phyloP scores from a whole-genome alignment of 768 basidiomycete species.

The Lactarius hengduanensis region DNA sequence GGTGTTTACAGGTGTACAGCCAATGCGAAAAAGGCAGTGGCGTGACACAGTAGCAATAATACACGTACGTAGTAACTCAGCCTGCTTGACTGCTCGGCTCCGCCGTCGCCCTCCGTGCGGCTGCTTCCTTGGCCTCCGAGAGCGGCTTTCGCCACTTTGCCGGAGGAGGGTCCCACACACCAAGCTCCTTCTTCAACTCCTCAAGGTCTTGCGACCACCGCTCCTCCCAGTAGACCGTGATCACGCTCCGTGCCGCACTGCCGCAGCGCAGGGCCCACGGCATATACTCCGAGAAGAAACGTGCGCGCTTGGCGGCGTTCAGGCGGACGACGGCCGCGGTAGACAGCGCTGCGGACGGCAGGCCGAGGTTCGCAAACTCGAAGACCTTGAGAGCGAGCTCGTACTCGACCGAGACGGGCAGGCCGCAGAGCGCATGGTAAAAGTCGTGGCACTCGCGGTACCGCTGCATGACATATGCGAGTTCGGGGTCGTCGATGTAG shows the following conservation, averaged over 20 bases:
- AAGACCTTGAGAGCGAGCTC: conserved; percentile 95
- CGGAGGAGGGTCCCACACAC: conserved; percentile 80
- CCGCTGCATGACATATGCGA: conserved; percentile 97
- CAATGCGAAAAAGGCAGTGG: conserved; percentile 15
- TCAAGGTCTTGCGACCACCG: conserved; percentile 83
- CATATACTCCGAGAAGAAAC: conserved; percentile 74
- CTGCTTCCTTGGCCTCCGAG: conserved; percentile 57
- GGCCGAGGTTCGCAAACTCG: conserved; percentile 87
- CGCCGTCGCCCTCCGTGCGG: conserved; percentile 30
- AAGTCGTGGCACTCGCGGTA: conserved; percentile 99
- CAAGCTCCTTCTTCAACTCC: conserved; percentile 82
- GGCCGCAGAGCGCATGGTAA: conserved; percentile 86
- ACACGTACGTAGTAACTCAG: conserved; percentile 20
- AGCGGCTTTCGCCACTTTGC: conserved; percentile 67
- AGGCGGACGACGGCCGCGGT: conserved; percentile 79
- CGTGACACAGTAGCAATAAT: conserved; percentile 14
- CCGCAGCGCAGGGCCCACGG: conserved; percentile 93
- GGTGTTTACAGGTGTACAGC: conserved; percentile 1
- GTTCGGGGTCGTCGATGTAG: conserved; percentile 91
- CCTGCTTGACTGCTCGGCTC: conserved; percentile 14
- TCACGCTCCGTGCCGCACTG: conserved; percentile 66
- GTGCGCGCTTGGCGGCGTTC: conserved; percentile 40
- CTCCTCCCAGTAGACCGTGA: conserved; percentile 95
- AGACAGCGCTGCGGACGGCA: conserved; percentile 84
- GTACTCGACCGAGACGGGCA: conserved; percentile 87